Percentiles rank a stretch among this genome's conserved stretches.
phyloP scores from a whole-genome alignment of 2,329 filamentous ascomycete genomes.

The Beauveria brongniartii region DNA sequence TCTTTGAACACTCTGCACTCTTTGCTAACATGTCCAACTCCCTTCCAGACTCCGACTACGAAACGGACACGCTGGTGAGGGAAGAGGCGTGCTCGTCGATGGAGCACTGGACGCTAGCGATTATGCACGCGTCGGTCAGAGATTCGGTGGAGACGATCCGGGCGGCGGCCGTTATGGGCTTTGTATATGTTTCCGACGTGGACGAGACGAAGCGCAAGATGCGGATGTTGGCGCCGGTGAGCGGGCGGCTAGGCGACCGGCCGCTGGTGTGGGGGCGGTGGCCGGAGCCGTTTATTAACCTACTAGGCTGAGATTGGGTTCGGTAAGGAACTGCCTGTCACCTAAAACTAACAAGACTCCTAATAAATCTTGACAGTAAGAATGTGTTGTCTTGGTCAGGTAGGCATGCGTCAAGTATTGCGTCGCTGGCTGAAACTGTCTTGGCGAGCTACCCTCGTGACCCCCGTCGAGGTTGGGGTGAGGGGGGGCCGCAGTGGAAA shows the following conservation, averaged over 20 bases:
- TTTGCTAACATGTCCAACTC: neutral
- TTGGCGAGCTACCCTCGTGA: too few species aligned
- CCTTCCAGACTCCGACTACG: conserved; percentile 22
- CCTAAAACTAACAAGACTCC: too few species aligned
- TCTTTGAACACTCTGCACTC: neutral
- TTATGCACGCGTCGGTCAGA: conserved; percentile 67
- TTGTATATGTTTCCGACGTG: conserved; percentile 86
- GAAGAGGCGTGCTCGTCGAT: conserved; percentile 59
- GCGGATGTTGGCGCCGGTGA: conserved; percentile 75
- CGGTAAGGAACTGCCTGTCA: too few species aligned
- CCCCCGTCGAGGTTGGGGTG: too few species aligned
- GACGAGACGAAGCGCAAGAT: conserved; percentile 77
- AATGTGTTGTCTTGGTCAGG: too few species aligned
- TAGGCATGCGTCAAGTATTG: too few species aligned
- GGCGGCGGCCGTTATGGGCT: conserved; percentile 80
- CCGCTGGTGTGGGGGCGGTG: conserved; percentile 79
- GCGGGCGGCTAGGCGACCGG: conserved; percentile 68
- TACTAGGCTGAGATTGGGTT: conserved; percentile 44
- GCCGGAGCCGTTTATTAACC: conserved; percentile 75
- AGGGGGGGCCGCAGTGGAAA: too few species aligned
- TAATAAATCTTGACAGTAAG: too few species aligned
- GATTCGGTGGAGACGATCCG: conserved; percentile 66
- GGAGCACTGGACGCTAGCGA: conserved; percentile 74
- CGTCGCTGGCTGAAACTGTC: too few species aligned
- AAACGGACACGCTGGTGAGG: conserved; percentile 45